Base-by-base conservation (phyloP, 202 grass and related monocot species). In the Sporobolus alterniflorus region DNA sequence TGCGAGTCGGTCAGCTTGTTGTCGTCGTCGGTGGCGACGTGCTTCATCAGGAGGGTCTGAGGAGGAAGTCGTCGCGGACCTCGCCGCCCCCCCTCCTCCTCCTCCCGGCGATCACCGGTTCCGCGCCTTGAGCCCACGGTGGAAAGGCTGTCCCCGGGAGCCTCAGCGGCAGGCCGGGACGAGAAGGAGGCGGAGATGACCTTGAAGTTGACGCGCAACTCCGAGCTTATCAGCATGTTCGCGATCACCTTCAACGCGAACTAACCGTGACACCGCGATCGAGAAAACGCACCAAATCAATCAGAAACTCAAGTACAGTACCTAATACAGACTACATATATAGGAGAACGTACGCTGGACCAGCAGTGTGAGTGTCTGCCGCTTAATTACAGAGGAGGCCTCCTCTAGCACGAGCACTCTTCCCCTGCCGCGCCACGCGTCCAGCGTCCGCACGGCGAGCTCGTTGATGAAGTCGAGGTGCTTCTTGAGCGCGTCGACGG, bases 181-280 rank as follows among this genome's bases (percentile, higher is more conserved):
- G 92, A 74, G 56, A 94, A 94, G 20, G 88, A 91, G 10, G 92
- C 88, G 11, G 92, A 94, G 69, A 89, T 94, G 29, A 86, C 43
- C 88, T 94, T 94, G 83, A 91, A 94, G 67, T 94, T 94, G 3
- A 88, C 88, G 2, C 86, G 82, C 36, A 94, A 91, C 71, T 88
- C 86, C 75, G 89, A 24, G 83, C 92, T 94, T 62, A 91, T 83
- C 44, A 94, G 83, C 88, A 94, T 94, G 76, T 91, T 88, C 46
- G 83, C 86, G 65, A 94, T 91, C 88, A 94, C 92, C 41, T 89
- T 94, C 6, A 94, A 80, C 26, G 86, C 91, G 66, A 94, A 94
- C 88, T 92, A 78, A 44, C 14, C 31, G 52, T n/a, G n/a, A n/a
- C n/a, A n/a, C n/a, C n/a, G n/a, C n/a, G n/a, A n/a, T n/a, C n/a